Base-by-base conservation (phyloP, 768 basidiomycete genomes). In the Trametes meyenii region DNA sequence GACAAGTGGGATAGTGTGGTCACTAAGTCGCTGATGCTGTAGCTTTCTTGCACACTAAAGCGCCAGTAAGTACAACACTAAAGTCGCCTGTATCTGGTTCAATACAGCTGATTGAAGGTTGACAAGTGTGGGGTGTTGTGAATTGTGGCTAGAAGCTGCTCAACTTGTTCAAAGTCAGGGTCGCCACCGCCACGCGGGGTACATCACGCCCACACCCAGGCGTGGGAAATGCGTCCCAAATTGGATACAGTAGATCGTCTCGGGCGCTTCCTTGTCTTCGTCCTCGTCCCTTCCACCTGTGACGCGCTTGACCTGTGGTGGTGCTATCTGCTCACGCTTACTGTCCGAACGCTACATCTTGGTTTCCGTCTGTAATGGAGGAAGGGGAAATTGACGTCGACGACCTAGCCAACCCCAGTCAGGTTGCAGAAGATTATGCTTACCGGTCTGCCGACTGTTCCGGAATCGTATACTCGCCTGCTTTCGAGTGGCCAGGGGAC, bases 401-500 rank as follows among this genome's bases (percentile, higher is more conserved):
- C 5, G 53, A 45, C 8, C 17, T 6, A 19, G 24, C 14, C n/a
- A 23, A 26, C 21, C 33, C 42, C 35, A 24, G 44, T 24, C 14
- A 0, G 2, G 17, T n/a, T 42, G 24, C 12, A 24, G 10, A n/a
- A 19, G 16, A 7, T 33, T 23, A 1, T 24, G n/a, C 8, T 21
- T 10, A n/a, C 43, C n/a, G 13, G 17, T 44, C 43, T 10, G 45
- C n/a, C 19, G 51, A 52, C 21, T 10, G 16, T 21, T 61, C 58
- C 8, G 69, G 66, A 24, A 33, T 42, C 7, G 29, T 51, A 8
- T 83, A 89, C 66, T 79, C 85, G 64, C 79, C 83, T 21, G 74
- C 80, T 14, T 75, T 78, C 48, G 88, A 89, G 77, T 89, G 86
- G 83, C 85, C 85, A 23, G 81, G 80, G 53, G 80, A 77, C 53